Conservation (phyloP, 345 rosid species). For the Citrus maxima region DNA sequence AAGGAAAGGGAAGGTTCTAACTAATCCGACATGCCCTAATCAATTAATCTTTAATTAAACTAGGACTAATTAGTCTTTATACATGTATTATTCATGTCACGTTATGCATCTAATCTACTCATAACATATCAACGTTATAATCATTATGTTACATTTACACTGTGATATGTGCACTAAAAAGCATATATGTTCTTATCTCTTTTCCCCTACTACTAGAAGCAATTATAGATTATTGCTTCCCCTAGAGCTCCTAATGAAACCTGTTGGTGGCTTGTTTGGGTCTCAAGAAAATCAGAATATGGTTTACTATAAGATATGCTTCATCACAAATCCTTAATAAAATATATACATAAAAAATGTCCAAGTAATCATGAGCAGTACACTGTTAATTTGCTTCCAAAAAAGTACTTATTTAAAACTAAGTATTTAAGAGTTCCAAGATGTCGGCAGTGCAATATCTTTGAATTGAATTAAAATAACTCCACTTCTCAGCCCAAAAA, state of each 20-base stretch:
- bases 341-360: neutral
- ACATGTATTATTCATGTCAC: slow-evolving; percentile 33
- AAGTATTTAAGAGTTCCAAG: slow-evolving; percentile 40
- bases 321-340: slow-evolving; percentile 4
- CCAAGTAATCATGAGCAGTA: slow-evolving; percentile 33
- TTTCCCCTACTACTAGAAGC: slow-evolving; percentile 7
- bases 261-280: slow-evolving; percentile 30
- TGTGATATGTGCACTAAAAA: slow-evolving; percentile 4
- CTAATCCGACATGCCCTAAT: neutral
- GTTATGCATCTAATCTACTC: slow-evolving; percentile 43
- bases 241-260: slow-evolving; percentile 20
- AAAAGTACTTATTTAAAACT: slow-evolving; percentile 18
- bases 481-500: neutral
- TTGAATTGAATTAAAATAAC: neutral
- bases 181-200: neutral
- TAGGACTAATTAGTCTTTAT: neutral
- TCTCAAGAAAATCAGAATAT: neutral
- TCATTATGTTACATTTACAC: slow-evolving; percentile 35
- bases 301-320: neutral
- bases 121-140: slow-evolving; percentile 35
- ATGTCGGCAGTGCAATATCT: slow-evolving; percentile 25
- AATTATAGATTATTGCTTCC: slow-evolving; percentile 27
- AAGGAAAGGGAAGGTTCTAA: neutral
- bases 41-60: slow-evolving; percentile 9
- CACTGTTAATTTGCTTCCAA: slow-evolving; percentile 21